These are phyloP conservation scores for Zygosaccharomyces pseudobailii DNA, from an alignment of 1,139 yeast genomes.

Conservation along the genomic window DNA sequence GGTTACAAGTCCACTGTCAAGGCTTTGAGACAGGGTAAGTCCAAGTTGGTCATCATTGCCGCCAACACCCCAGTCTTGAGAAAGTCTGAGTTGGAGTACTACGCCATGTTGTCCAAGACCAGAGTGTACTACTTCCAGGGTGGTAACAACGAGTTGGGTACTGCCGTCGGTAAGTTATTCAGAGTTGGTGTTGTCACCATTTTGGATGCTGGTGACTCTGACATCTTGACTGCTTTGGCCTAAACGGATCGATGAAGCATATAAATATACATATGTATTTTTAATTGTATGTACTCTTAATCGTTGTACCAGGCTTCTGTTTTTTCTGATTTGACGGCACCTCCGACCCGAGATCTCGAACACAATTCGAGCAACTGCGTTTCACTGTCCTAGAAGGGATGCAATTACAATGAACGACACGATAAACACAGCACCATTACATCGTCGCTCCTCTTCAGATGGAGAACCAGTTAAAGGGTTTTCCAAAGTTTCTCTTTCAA, in stretches of 20 bases:
- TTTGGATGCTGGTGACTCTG: slow-evolving; percentile 99
- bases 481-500: slow-evolving; percentile 15
- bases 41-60: slow-evolving; percentile 96
- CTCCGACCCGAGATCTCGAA: not conserved
- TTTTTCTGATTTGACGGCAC: not conserved
- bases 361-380: not conserved
- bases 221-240: slow-evolving; percentile 60
- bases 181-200: slow-evolving; percentile 97
- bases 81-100: slow-evolving; percentile 99
- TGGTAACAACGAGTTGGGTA: slow-evolving; percentile 99
- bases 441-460: not conserved
- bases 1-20: slow-evolving; percentile 99
- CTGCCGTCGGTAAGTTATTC: slow-evolving; percentile 99
- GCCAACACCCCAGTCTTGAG: slow-evolving; percentile 99
- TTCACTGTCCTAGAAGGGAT: not conserved
- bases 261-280: not conserved
- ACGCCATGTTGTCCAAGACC: slow-evolving; percentile 99
- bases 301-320: slow-evolving; percentile 1
- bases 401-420: not conserved
- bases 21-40: slow-evolving; percentile 98
- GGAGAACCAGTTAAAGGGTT: slow-evolving; percentile 2
- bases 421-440: not conserved
- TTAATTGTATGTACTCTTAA: not conserved
- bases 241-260: slow-evolving; percentile 17
- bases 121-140: slow-evolving; percentile 97